Evolutionary conservation across 2,329 filamentous ascomycete species (phyloP).

Genomic region (Aspergillus fischeri): DNA sequence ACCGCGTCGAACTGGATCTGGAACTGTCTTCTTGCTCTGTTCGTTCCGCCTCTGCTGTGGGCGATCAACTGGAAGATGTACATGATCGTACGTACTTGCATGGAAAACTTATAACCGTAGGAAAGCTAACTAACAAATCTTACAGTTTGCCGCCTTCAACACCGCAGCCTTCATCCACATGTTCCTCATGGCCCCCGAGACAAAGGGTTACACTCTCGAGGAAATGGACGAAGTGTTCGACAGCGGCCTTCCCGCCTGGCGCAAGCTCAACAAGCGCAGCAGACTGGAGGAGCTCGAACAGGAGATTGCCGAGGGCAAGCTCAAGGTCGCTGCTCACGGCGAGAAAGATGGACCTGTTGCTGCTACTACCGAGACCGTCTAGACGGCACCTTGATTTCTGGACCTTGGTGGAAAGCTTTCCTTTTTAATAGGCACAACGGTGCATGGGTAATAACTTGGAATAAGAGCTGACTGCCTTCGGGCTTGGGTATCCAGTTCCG

Average conservation of each 20-base stretch:
- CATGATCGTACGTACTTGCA: conserved; percentile 12
- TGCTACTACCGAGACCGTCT: not conserved
- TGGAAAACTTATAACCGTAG: too few species aligned
- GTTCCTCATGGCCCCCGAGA: conserved; percentile 16
- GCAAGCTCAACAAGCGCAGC: conserved; percentile 8
- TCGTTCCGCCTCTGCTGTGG: conserved; percentile 16
- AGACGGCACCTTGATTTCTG: not conserved
- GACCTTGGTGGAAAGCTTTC: not conserved
- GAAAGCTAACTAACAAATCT: conserved; percentile 3
- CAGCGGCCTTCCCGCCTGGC: conserved; percentile 20
- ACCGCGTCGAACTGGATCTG: conserved; percentile 18
- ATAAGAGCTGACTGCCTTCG: not conserved
- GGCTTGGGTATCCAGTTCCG: too few species aligned
- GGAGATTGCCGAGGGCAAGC: conserved; percentile 15
- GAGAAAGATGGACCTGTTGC: not conserved
- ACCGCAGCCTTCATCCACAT: conserved; percentile 16
- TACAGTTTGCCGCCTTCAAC: conserved; percentile 17
- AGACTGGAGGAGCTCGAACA: conserved; percentile 13
- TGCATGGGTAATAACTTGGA: not conserved
- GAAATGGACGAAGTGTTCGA: conserved; percentile 29
- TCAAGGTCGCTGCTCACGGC: conserved; percentile 7
- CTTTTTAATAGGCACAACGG: not conserved
- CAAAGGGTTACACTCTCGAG: conserved; percentile 16
- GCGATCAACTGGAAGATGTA: conserved; percentile 21
- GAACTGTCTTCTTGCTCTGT: conserved; percentile 17